phyloP scores from a whole-genome alignment of 306 rosid species.

The Ormosia emarginata region DNA sequence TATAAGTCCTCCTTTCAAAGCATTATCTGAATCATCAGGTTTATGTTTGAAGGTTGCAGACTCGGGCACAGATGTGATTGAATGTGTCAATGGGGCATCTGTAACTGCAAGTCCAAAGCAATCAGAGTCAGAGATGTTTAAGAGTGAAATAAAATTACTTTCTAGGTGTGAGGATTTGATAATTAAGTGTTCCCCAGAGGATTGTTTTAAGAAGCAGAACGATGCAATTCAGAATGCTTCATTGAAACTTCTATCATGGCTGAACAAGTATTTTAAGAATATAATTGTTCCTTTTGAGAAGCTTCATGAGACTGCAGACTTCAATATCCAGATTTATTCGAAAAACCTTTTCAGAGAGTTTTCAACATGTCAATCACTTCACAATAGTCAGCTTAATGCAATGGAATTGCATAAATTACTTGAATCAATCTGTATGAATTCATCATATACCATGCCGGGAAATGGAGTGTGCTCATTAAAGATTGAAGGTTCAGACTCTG shows the following conservation, averaged over 20 bases:
- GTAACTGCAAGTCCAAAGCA: conserved; percentile 35
- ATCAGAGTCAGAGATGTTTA: conserved; percentile 42
- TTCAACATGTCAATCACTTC: conserved; percentile 40
- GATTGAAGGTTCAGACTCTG: conserved; percentile 77
- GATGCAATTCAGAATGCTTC: conserved; percentile 81
- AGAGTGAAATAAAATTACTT: conserved; percentile 61
- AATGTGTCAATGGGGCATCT: conserved; percentile 33
- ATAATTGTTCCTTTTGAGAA: conserved; percentile 39
- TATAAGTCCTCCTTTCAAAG: conserved; percentile 34
- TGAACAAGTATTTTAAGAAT: conserved; percentile 59
- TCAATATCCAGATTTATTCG: conserved; percentile 45
- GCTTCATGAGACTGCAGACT: conserved; percentile 43
- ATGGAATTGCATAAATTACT: conserved; percentile 29
- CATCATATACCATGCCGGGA: conserved; percentile 18
- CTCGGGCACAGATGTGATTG: conserved; percentile 32
- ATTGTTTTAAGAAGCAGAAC: conserved; percentile 60
- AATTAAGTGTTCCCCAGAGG: conserved; percentile 61
- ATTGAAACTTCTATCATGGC: conserved; percentile 72
- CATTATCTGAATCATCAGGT: conserved; percentile 43
- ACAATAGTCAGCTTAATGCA: conserved; percentile 30
- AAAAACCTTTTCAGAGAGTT: conserved; percentile 40
- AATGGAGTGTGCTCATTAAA: conserved; percentile 29
- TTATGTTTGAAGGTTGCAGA: conserved; percentile 49
- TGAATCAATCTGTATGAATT: conserved; percentile 27
- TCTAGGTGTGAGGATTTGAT: conserved; percentile 59